Evolutionary conservation across 805 yeast species (phyloP).

Genomic region (Metschnikowia noctiluminum): DNA sequence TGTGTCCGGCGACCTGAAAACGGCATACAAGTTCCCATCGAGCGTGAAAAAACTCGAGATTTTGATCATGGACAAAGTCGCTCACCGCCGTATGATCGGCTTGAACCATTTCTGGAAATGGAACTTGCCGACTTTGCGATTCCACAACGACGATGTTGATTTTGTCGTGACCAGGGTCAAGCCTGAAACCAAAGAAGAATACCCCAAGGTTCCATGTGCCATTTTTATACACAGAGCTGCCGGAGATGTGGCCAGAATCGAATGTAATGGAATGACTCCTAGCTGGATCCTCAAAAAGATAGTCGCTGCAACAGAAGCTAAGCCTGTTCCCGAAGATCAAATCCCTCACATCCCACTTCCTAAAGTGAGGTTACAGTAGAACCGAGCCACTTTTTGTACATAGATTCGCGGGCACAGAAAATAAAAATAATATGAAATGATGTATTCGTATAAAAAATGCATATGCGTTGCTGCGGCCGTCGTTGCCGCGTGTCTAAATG

Average conservation of each 20-base stretch:
- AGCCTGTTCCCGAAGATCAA: slow-evolving; percentile 44
- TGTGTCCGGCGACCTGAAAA: slow-evolving; percentile 46
- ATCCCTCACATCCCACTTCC: slow-evolving; percentile 28
- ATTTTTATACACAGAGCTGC: slow-evolving; percentile 11
- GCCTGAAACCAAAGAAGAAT: slow-evolving; percentile 12
- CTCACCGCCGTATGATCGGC: slow-evolving; percentile 55
- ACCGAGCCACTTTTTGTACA: neutral
- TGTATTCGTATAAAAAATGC: neutral
- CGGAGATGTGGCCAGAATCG: slow-evolving; percentile 31
- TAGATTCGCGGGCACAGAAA: neutral
- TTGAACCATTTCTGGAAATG: slow-evolving; percentile 73
- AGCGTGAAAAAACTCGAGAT: slow-evolving; percentile 44
- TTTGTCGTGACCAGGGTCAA: slow-evolving; percentile 57
- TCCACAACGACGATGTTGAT: slow-evolving; percentile 72
- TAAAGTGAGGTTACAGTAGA: slow-evolving; percentile 7
- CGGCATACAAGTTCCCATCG: slow-evolving; percentile 30
- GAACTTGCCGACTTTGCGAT: slow-evolving; percentile 71
- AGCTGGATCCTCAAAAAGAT: slow-evolving; percentile 57
- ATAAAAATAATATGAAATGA: neutral
- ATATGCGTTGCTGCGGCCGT: neutral
- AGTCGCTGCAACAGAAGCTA: slow-evolving; percentile 50
- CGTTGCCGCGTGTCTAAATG: neutral
- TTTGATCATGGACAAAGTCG: slow-evolving; percentile 43
- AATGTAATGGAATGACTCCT: slow-evolving; percentile 50
- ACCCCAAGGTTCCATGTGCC: slow-evolving; percentile 12